Evolutionary conservation across 2,329 filamentous ascomycete species (phyloP).

Genomic region (Ophiostoma pallidulum): DNA sequence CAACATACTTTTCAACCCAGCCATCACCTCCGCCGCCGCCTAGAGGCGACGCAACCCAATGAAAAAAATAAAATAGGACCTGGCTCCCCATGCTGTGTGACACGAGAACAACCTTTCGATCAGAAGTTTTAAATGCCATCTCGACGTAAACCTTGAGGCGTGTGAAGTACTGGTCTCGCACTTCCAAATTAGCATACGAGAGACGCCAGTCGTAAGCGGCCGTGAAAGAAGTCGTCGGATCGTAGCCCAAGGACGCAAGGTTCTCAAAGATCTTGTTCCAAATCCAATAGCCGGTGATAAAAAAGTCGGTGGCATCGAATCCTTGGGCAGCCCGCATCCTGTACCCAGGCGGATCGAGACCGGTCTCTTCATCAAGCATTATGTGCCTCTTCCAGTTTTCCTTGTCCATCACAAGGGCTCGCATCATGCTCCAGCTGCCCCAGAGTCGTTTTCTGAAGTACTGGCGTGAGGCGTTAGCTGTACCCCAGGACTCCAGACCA

Average conservation of each 20-base stretch:
- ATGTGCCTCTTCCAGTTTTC: slow-evolving; percentile 91
- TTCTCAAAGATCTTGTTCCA: slow-evolving; percentile 99
- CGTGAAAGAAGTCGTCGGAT: slow-evolving; percentile 66
- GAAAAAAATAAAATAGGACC: slow-evolving; percentile 72
- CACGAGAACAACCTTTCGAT: slow-evolving; percentile 72
- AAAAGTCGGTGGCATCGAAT: slow-evolving; percentile 96
- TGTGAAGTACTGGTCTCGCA: slow-evolving; percentile 88
- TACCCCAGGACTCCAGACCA: slow-evolving; percentile 93
- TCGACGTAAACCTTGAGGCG: slow-evolving; percentile 86
- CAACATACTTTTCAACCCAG: slow-evolving; percentile 86
- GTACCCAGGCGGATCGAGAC: slow-evolving; percentile 79
- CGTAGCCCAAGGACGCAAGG: slow-evolving; percentile 88
- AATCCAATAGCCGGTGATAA: slow-evolving; percentile 89
- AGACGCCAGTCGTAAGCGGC: slow-evolving; percentile 85
- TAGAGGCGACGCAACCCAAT: slow-evolving; percentile 67
- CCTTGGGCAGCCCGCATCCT: slow-evolving; percentile 91
- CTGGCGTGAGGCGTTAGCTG: slow-evolving; percentile 68
- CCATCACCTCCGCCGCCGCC: slow-evolving; percentile 72
- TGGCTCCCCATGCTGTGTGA: slow-evolving; percentile 98
- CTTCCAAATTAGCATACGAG: slow-evolving; percentile 81
- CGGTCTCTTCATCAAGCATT: slow-evolving; percentile 88
- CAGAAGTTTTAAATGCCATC: slow-evolving; percentile 61
- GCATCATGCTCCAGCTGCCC: slow-evolving; percentile 99
- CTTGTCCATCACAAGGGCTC: slow-evolving; percentile 84
- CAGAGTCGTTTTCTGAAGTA: slow-evolving; percentile 94